These are phyloP conservation scores for Penicillium glabrum DNA, from an alignment of 2,329 filamentous ascomycete species.

Conservation along the genomic window DNA sequence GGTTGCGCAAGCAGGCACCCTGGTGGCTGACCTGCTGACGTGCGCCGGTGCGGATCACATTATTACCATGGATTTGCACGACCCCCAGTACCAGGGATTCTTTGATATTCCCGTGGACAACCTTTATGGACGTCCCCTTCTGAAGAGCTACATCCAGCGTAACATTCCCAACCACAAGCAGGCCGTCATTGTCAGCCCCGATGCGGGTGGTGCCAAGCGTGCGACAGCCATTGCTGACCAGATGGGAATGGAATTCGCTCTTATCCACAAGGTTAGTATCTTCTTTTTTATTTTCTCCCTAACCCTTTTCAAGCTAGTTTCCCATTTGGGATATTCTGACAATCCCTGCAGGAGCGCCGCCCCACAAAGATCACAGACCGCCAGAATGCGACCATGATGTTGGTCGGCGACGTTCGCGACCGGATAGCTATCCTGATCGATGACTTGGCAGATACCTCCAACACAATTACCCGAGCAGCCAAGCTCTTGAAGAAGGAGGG, in stretches of 20 bases:
- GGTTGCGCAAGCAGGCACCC: conserved; percentile 94
- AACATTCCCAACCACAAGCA: conserved; percentile 82
- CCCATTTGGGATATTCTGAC: conserved; percentile 14
- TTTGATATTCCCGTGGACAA: conserved; percentile 99
- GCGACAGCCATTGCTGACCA: conserved; percentile 93
- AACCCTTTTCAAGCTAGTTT: background rate
- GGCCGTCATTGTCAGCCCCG: conserved; percentile 90
- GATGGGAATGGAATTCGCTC: conserved; percentile 89
- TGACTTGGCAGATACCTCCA: conserved; percentile 91
- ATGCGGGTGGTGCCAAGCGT: conserved; percentile 94
- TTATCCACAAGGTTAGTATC: conserved; percentile 86
- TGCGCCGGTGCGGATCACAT: conserved; percentile 95
- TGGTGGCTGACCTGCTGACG: conserved; percentile 90
- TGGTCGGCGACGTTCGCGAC: conserved; percentile 81
- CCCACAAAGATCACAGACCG: conserved; percentile 84
- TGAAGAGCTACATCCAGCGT: conserved; percentile 70
- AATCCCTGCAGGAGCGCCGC: conserved; percentile 68
- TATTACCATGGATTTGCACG: conserved; percentile 96
- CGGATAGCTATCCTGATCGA: conserved; percentile 88
- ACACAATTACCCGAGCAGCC: conserved; percentile 93
- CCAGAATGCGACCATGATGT: conserved; percentile 83
- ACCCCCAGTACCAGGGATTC: conserved; percentile 97
- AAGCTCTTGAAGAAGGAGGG: conserved; percentile 94
- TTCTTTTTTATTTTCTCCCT: conserved; percentile 5
- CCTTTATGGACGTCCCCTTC: conserved; percentile 66